Conservation (phyloP, 345 rosid species). For the Firmiana major region DNA sequence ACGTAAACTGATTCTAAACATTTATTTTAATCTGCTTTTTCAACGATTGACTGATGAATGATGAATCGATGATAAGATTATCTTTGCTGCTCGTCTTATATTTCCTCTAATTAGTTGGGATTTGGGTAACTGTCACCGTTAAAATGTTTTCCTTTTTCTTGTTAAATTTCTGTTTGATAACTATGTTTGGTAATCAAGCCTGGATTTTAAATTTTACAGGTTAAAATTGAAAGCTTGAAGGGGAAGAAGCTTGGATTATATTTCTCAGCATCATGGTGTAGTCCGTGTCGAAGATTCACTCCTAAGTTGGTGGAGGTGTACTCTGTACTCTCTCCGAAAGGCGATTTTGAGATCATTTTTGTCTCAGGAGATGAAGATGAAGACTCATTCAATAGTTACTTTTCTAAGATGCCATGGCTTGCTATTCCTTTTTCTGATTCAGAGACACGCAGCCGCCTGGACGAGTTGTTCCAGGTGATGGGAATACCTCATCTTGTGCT, state of each 20-base stretch:
- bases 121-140: slow-evolving; percentile 32
- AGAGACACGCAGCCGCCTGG: slow-evolving; percentile 42
- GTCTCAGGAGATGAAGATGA: slow-evolving; percentile 55
- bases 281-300: slow-evolving; percentile 64
- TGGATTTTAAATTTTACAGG: slow-evolving; percentile 33
- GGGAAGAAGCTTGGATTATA: slow-evolving; percentile 77
- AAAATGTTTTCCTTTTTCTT: slow-evolving; percentile 52
- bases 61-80: neutral
- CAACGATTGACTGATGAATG: neutral
- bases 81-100: neutral
- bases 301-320: slow-evolving; percentile 58
- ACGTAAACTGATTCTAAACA: neutral
- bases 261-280: slow-evolving; percentile 87
- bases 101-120: slow-evolving; percentile 34
- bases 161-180: neutral
- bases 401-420: slow-evolving; percentile 87
- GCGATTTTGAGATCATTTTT: slow-evolving; percentile 60
- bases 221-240: slow-evolving; percentile 58
- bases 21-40: neutral
- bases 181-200: neutral
- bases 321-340: slow-evolving; percentile 40
- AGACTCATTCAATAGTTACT: slow-evolving; percentile 50
- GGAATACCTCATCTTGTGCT: slow-evolving; percentile 76
- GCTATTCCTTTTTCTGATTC: slow-evolving; percentile 73
- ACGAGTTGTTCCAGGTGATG: slow-evolving; percentile 47